Evolutionary conservation across 441 rosid genomes (phyloP).

Genomic region (Francoa sonchifolia): DNA sequence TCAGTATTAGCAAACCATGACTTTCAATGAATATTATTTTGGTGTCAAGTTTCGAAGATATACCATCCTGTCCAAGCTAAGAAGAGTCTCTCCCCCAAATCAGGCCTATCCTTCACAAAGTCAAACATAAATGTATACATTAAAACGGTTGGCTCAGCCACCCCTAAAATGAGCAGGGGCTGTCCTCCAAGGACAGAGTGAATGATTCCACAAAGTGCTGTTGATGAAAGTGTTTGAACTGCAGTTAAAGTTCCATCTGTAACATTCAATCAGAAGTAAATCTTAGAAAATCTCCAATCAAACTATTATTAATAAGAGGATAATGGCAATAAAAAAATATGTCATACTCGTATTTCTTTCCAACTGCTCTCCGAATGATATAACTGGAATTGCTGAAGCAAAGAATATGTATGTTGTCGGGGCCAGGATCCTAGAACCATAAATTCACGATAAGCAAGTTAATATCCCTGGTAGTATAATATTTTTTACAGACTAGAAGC

Average conservation of each 20-base stretch:
- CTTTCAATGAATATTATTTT: neutral
- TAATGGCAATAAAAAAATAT: neutral
- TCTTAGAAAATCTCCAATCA: slow-evolving; percentile 6
- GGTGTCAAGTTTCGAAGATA: slow-evolving; percentile 8
- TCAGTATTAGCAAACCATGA: slow-evolving; percentile 10
- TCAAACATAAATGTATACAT: slow-evolving; percentile 71
- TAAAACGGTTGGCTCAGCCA: slow-evolving; percentile 76
- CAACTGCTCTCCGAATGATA: slow-evolving; percentile 72
- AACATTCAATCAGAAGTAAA: slow-evolving; percentile 9
- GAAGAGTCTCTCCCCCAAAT: slow-evolving; percentile 57
- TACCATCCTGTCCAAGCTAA: slow-evolving; percentile 77
- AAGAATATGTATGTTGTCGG: slow-evolving; percentile 78
- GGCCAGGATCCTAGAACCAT: slow-evolving; percentile 49
- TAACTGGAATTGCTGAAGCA: slow-evolving; percentile 74
- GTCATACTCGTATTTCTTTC: slow-evolving; percentile 47
- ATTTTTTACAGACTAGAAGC: neutral
- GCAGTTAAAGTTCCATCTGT: slow-evolving; percentile 64
- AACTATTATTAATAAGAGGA: slow-evolving; percentile 7
- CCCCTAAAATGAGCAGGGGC: slow-evolving; percentile 71
- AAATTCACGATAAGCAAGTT: slow-evolving; percentile 10
- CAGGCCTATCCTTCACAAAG: slow-evolving; percentile 61
- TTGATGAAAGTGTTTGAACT: slow-evolving; percentile 71
- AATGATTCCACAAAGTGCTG: slow-evolving; percentile 59
- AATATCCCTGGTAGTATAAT: slow-evolving; percentile 2
- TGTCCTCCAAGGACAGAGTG: slow-evolving; percentile 70